These are phyloP conservation scores for Calonectria naviculata DNA, from an alignment of 2,329 filamentous ascomycete genomes.

Conservation along the genomic window DNA sequence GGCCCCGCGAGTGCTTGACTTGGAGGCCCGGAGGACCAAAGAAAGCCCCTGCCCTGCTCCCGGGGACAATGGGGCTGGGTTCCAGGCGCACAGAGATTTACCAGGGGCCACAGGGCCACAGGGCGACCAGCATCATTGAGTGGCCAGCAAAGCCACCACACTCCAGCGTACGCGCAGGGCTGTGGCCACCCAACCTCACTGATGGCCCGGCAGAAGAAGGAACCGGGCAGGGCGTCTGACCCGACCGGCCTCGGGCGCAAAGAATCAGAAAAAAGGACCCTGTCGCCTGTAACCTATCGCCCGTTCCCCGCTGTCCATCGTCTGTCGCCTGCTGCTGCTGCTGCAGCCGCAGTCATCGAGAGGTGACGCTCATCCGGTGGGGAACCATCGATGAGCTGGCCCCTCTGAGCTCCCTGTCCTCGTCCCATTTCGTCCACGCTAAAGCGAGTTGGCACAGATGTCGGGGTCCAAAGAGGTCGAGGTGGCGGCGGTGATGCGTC, in stretches of 20 bases:
- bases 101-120: conserved; percentile 15
- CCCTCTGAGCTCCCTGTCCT: conserved; percentile 42
- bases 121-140: conserved; percentile 28
- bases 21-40: conserved; percentile 17
- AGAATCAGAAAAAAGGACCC: conserved; percentile 27
- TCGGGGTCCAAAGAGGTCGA: conserved; percentile 24
- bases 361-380: conserved; percentile 43
- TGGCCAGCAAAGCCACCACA: conserved; percentile 31
- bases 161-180: conserved; percentile 36
- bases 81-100: conserved; percentile 7
- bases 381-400: conserved; percentile 43
- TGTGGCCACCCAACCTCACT: conserved; percentile 35
- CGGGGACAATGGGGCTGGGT: conserved; percentile 31
- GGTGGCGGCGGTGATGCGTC: conserved; percentile 41
- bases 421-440: conserved; percentile 41
- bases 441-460: conserved; percentile 31
- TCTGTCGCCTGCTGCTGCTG: conserved; percentile 28
- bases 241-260: conserved; percentile 15
- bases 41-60: conserved; percentile 16
- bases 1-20: conserved; percentile 3
- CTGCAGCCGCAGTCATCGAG: conserved; percentile 40
- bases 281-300: conserved; percentile 24
- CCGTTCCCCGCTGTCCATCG: conserved; percentile 21
- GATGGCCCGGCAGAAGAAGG: conserved; percentile 18
- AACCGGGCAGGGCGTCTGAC: neutral